These are phyloP conservation scores for Canariomyces notabilis DNA, from an alignment of 2,329 filamentous ascomycete genomes.

Conservation along the genomic window DNA sequence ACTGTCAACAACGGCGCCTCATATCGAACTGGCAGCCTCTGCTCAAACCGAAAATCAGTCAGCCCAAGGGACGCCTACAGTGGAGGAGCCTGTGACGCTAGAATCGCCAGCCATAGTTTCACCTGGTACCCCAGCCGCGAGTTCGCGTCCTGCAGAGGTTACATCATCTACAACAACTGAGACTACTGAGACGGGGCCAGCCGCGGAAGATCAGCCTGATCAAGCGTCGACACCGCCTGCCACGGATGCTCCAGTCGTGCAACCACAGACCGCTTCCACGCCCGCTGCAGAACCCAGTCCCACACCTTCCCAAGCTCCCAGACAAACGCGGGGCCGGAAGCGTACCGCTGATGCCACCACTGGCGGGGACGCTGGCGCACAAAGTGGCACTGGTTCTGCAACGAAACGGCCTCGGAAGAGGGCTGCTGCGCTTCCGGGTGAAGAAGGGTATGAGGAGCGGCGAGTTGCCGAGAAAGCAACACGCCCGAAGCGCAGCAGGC, in stretches of 20 bases:
- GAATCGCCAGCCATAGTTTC: background rate
- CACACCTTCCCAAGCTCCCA: constrained; percentile 1
- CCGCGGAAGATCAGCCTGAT: background rate
- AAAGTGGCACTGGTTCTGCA: constrained; percentile 11
- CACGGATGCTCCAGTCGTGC: background rate
- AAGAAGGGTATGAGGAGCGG: constrained; percentile 15
- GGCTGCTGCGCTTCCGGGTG: constrained; percentile 18
- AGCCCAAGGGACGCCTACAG: background rate
- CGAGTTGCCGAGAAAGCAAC: constrained; percentile 12
- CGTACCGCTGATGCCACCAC: constrained; percentile 16
- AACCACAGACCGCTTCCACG: constrained; percentile 2
- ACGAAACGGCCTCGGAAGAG: constrained; percentile 24
- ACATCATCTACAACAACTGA: background rate
- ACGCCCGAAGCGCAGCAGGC: constrained; percentile 17
- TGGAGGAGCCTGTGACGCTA: background rate
- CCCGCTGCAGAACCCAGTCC: constrained; percentile 2
- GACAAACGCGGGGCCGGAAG: constrained; percentile 12
- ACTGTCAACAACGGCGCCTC: background rate
- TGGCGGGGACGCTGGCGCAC: constrained; percentile 11
- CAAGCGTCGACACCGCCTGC: background rate
- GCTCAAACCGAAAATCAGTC: background rate
- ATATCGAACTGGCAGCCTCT: background rate
- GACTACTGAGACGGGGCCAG: background rate
- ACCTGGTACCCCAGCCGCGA: background rate
- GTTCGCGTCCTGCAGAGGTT: background rate